Evolutionary conservation across 768 basidiomycete species (phyloP), one percentile per base, ranked within the genome.

Genomic region (Trametopsis cervina): DNA sequence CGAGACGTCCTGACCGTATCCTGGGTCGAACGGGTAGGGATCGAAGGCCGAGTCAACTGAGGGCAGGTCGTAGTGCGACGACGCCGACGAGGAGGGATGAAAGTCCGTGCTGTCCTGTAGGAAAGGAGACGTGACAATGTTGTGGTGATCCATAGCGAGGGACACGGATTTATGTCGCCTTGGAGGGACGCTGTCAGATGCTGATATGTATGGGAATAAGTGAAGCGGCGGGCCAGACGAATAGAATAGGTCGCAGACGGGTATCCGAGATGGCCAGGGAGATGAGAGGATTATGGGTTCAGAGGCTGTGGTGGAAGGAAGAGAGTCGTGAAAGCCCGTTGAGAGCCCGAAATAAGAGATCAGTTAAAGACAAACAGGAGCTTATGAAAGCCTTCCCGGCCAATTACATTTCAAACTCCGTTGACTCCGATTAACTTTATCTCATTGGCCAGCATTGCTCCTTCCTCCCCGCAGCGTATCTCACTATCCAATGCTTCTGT

Each of bases 21-120:
- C 73, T 33, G 55, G 58, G 36, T 51, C 54, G 58, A 66, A 67
- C 37, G 70, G 69, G 53, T 67, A 73, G 4, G 66, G 40, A 55
- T 75, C 72, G 54, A 74, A 71, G 17, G 62, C 55, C 23, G 59
- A 53, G 44, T 57, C 53, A 39, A 55, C 47, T 42, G 47, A 60
- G 46, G 59, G 61, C 54, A 52, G 26, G 56, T 62, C 61, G 52
- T 53, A 55, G 9, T 52, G 45, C 43, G 50, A 47, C 17, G 53
- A 40, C 11, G 40, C 21, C 9, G 51, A 40, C 12, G 50, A 52
- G 24, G 51, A 42, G 4, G 51, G 42, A 21, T 43, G 51, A 47
- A 52, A 52, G 22, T 52, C 51, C 39, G 46, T 44, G 13, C 40
- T 37, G 18, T 52, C 51, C 38, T 52, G 42, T 21, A 52, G 27